A percentile compares a stretch with the other conserved stretches of the same genome.
Evolutionary conservation across 208 protist species (phyloP).

Genomic region (Acanthamoeba royreba): DNA sequence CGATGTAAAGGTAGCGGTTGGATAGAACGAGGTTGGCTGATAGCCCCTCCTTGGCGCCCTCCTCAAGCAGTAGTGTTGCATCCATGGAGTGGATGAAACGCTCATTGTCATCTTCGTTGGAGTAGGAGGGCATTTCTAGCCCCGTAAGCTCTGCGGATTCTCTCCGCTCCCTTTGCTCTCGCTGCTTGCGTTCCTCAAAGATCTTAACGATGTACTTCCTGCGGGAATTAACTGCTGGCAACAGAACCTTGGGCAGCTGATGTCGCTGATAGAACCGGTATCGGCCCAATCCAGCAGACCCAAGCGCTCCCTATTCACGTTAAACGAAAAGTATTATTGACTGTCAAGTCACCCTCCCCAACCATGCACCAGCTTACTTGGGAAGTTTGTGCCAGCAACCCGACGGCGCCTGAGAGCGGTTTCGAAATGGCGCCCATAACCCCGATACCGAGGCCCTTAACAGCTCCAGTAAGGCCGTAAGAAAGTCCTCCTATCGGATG

Average conservation of each 20-base stretch:
- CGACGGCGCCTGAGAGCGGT: constrained; percentile 8
- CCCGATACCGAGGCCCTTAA: neutral
- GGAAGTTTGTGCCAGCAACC: constrained; percentile 8
- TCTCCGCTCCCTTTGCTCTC: no score
- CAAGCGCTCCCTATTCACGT: neutral
- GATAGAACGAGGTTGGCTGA: neutral
- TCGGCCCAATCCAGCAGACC: neutral
- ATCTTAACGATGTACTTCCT: neutral
- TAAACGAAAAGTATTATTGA: neutral
- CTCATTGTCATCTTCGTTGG: neutral
- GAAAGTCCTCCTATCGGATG: constrained; percentile 12
- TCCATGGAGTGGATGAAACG: neutral
- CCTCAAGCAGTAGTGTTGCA: neutral
- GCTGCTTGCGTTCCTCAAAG: neutral
- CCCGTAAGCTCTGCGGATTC: neutral
- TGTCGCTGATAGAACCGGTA: neutral
- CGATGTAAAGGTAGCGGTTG: neutral
- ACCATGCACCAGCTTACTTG: neutral
- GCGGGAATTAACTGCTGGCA: neutral
- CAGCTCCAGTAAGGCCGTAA: neutral
- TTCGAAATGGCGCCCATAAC: constrained; percentile 39
- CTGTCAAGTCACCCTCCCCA: neutral
- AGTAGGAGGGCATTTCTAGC: no score
- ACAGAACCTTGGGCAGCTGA: neutral
- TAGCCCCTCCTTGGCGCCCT: neutral